phyloP scores from a whole-genome alignment of 177 flowering plant genomes.

The Tripterygium wilfordii region DNA sequence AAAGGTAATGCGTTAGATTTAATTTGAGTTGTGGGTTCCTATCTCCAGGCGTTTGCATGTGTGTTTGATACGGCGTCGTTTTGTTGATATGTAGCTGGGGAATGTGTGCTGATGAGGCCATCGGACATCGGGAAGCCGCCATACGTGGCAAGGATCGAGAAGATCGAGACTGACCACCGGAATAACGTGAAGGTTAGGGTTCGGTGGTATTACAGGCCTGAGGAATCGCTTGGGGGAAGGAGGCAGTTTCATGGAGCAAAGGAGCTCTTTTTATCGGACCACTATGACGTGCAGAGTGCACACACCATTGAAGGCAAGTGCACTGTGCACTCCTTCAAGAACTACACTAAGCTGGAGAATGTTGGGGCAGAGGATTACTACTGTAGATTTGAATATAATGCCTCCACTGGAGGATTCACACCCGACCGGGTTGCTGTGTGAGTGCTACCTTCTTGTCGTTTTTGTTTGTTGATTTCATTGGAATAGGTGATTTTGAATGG shows the following conservation, averaged over 20 bases:
- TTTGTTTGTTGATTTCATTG: slow-evolving; percentile 1
- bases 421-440: slow-evolving; percentile 85
- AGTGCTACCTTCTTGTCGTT: too few species aligned
- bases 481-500: too few species aligned
- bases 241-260: slow-evolving; percentile 77
- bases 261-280: slow-evolving; percentile 72
- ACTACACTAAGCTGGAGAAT: slow-evolving; percentile 67
- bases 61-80: too few species aligned
- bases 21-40: too few species aligned
- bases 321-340: slow-evolving; percentile 66
- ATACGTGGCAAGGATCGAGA: slow-evolving; percentile 63
- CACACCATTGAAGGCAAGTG: slow-evolving; percentile 81
- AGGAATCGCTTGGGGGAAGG: slow-evolving; percentile 71
- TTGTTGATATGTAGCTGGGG: slow-evolving; percentile 42
- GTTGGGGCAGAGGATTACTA: slow-evolving; percentile 74
- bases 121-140: slow-evolving; percentile 60
- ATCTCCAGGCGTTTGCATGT: too few species aligned
- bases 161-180: slow-evolving; percentile 51
- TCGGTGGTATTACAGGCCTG: slow-evolving; percentile 80
- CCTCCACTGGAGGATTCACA: slow-evolving; percentile 64
- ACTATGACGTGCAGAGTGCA: slow-evolving; percentile 69
- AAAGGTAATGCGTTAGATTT: slow-evolving; percentile 36
- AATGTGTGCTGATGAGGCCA: slow-evolving; percentile 65
- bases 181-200: slow-evolving; percentile 56
- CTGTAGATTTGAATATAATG: slow-evolving; percentile 74